Conservation (phyloP, 2,329 filamentous ascomycete genomes). For the Parasarocladium wereldwijsianum region DNA sequence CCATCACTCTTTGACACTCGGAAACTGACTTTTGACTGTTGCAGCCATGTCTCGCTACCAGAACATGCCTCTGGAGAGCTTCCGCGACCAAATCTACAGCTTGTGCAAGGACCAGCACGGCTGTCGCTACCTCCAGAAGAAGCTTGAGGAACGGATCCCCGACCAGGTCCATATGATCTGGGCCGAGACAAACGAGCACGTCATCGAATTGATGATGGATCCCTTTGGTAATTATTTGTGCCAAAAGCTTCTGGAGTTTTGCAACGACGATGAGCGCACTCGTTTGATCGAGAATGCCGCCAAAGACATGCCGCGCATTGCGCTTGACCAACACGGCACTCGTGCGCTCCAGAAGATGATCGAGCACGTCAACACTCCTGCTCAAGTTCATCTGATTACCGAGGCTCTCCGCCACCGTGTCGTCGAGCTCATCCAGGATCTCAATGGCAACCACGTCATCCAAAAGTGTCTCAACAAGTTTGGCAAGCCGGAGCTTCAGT, state of each 20-base stretch:
- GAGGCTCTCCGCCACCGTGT: conserved; percentile 69
- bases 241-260: conserved; percentile 93
- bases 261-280: conserved; percentile 89
- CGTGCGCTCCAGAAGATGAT: conserved; percentile 99
- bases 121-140: conserved; percentile 92
- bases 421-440: conserved; percentile 87
- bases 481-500: conserved; percentile 68
- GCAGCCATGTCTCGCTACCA: conserved; percentile 64
- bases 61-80: conserved; percentile 67
- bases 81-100: conserved; percentile 71
- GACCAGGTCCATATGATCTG: conserved; percentile 88
- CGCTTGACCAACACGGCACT: conserved; percentile 93
- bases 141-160: conserved; percentile 77
- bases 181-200: conserved; percentile 80
- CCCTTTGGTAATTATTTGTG: conserved; percentile 98
- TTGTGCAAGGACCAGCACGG: conserved; percentile 97
- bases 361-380: conserved; percentile 75
- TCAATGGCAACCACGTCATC: conserved; percentile 98
- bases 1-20: neutral
- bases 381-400: conserved; percentile 81
- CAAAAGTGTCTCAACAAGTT: conserved; percentile 98
- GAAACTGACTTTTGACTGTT: conserved; percentile 13
- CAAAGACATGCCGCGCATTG: conserved; percentile 78
- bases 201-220: conserved; percentile 96
- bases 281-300: conserved; percentile 82